phyloP scores from a whole-genome alignment of 768 basidiomycete genomes.

The Boletus tomentosulus region DNA sequence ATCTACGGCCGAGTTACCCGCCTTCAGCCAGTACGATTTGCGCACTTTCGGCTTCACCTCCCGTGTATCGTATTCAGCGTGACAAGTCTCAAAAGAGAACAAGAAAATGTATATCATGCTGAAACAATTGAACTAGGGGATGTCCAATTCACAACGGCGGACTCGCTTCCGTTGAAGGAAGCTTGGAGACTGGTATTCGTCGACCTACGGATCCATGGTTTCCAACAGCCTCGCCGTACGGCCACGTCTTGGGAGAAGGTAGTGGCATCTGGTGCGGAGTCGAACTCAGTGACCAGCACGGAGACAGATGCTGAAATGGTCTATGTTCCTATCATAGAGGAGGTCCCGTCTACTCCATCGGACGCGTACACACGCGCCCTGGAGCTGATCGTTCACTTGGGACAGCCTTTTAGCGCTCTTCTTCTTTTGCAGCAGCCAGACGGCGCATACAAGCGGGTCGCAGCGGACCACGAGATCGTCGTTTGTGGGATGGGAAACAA shows the following conservation, averaged over 20 bases:
- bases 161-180: not conserved
- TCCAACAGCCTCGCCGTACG: not conserved
- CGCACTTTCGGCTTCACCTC: not conserved
- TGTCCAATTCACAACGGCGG: not conserved
- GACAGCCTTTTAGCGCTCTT: slow-evolving; percentile 2
- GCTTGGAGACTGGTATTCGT: not conserved
- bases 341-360: not conserved
- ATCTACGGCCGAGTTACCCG: too few species aligned
- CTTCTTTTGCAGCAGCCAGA: slow-evolving; percentile 1
- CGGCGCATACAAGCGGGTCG: too few species aligned
- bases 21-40: too few species aligned
- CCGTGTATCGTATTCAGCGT: slow-evolving; percentile 1
- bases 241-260: not conserved
- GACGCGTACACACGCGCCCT: slow-evolving; percentile 1
- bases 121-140: not conserved
- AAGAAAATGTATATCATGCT: not conserved
- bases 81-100: not conserved
- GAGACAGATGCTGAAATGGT: not conserved
- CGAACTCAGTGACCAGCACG: not conserved
- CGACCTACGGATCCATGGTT: not conserved
- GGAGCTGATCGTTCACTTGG: slow-evolving; percentile 2
- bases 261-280: too few species aligned
- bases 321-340: not conserved
- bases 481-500: not conserved
- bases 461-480: slow-evolving; percentile 2